These are phyloP conservation scores for Suillus spraguei DNA, from an alignment of 768 basidiomycete species.

Conservation along the genomic window DNA sequence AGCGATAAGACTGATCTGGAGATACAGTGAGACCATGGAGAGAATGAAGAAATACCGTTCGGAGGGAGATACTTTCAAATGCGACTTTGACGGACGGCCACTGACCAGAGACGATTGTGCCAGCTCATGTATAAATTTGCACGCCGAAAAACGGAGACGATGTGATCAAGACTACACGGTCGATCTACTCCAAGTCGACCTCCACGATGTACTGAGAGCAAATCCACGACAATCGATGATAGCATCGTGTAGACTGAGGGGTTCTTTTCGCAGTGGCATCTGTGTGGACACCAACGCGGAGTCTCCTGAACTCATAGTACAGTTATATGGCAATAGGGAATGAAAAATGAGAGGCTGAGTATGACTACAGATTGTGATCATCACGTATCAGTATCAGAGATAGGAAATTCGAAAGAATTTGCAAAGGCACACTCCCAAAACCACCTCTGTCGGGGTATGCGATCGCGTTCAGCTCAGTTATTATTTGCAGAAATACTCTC, in stretches of 20 bases:
- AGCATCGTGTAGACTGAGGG: neutral
- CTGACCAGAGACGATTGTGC: no score
- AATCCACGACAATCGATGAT: neutral
- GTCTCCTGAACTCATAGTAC: neutral
- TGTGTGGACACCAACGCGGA: neutral
- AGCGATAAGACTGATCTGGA: no score
- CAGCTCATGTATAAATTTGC: no score
- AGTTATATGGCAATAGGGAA: conserved; percentile 19
- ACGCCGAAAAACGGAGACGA: no score
- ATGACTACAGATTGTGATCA: conserved; percentile 18
- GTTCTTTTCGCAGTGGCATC: neutral
- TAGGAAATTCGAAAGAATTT: conserved; percentile 42
- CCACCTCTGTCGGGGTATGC: neutral
- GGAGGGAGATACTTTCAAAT: no score
- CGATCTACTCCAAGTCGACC: no score
- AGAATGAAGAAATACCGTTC: no score
- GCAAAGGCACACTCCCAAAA: conserved; percentile 36
- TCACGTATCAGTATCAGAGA: conserved; percentile 40
- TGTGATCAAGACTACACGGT: no score
- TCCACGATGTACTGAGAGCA: no score
- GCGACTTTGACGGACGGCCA: no score
- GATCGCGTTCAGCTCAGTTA: conserved; percentile 13
- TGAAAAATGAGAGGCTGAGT: conserved; percentile 23
- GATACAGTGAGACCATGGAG: no score
- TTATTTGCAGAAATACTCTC: conserved; percentile 54